Base-by-base conservation (phyloP, 2,329 filamentous ascomycete genomes). In the Capronia epimyces region DNA sequence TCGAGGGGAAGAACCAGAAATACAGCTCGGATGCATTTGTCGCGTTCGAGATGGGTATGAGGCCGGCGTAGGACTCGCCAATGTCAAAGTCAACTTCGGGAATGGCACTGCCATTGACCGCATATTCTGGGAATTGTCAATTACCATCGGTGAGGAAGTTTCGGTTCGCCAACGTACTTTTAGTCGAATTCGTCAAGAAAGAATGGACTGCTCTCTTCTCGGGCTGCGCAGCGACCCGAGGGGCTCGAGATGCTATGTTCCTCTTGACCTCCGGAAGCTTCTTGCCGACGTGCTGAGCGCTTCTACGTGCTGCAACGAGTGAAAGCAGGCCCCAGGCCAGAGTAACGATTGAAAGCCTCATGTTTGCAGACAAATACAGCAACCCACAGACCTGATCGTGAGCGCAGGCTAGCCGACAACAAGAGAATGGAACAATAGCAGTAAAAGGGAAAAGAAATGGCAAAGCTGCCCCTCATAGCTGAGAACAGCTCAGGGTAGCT, bases 11-110 rank as follows among this genome's bases (percentile, higher is more conserved):
- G 57, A 75, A 73, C 71, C 72, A 71, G 60, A 76, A 78, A 59
- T 71, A 78, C 1, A 78, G 64, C 46, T 63, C 63, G 13, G 69
- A 67, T 0, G 69, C 68, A 29, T 74, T 8, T 67, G 48, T 56
- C 61, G 65, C 48, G 65, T 66, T 39, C 8, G 75, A 74, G 57
- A 83, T 80, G 5, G 80, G 78, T 7, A 83, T 62, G 6, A 78
- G 67, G 13, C 71, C 72, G 2, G 72, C 71, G 55, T 74, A 75
- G 51, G 70, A 69, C 59, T 73, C 71, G 39, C 52, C 53, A 37
- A 54, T 32, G 53, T 89, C 83, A 52, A 86, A 89, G 21, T 76
- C 65, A 1, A 89, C 81, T 18, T 87, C 83, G 0, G 86, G 86
- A 41, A 89, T 78, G 1, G 67, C 71, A 3, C 72, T 76, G 2